phyloP scores from a whole-genome alignment of 192 early-diverging fungal genomes.

The Coemansia asiatica region DNA sequence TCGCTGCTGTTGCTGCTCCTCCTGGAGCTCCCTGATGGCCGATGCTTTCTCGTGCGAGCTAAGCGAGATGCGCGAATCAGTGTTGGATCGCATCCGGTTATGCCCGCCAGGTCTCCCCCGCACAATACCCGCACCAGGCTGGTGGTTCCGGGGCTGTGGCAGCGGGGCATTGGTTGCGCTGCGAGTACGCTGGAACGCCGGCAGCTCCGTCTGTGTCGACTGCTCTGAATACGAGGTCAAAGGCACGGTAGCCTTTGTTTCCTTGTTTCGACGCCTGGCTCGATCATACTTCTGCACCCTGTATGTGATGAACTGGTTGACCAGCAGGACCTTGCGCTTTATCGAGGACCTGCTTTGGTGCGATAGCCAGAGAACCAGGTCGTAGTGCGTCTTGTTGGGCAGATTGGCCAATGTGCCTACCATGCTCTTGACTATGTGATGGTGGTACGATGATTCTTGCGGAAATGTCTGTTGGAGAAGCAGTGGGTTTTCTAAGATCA shows the following conservation, averaged over 20 bases:
- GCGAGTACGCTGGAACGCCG: conserved; percentile 41
- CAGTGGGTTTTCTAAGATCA: conserved; percentile 87
- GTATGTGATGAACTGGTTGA: conserved; percentile 84
- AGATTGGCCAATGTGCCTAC: conserved; percentile 82
- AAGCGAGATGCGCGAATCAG: conserved; percentile 38
- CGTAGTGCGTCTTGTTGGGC: conserved; percentile 82
- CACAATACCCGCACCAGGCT: background rate
- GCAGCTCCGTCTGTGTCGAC: conserved; percentile 38
- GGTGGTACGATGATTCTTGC: conserved; percentile 80
- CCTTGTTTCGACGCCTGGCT: conserved; percentile 13
- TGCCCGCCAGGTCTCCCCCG: conserved; percentile 10
- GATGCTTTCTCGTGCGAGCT: conserved; percentile 23
- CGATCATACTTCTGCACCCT: conserved; percentile 69
- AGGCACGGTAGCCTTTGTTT: conserved; percentile 7
- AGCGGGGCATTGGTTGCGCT: conserved; percentile 24
- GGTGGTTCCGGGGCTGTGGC: background rate
- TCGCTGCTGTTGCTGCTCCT: background rate
- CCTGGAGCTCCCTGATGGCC: conserved; percentile 5
- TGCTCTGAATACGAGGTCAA: conserved; percentile 41
- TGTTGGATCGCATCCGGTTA: conserved; percentile 43
- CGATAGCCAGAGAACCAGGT: conserved; percentile 81
- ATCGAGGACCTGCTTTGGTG: conserved; percentile 63
- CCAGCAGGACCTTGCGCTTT: conserved; percentile 71
- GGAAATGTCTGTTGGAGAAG: conserved; percentile 71
- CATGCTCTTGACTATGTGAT: conserved; percentile 77